Base-by-base conservation (phyloP, 1,139 yeast species). In the Kazachstania sp. region DNA sequence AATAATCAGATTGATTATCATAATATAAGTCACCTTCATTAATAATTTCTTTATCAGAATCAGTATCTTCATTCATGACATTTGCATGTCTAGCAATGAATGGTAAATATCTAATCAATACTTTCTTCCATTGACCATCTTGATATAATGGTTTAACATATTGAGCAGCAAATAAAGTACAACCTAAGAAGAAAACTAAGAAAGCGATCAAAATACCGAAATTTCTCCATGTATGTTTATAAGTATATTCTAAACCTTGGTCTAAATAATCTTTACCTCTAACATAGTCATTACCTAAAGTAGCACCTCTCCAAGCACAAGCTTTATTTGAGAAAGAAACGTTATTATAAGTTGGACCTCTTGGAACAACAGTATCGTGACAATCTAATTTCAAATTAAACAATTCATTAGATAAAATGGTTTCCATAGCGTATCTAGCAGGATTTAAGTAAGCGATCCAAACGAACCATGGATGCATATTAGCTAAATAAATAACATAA, bases 391-490 rank as follows among this genome's bases (percentile, higher is more conserved):
- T 54, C 39, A 58, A 36, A 41, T 57, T 73, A 72, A 59, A 56
- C 36, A 77, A 73, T 56, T 77, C 81, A 45, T 70, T 65, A 8
- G 77, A 65, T 51, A 76, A 62, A 54, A 77, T 66, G 8, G 78
- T 67, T 54, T 77, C 80, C 56, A 74, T 75, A 5, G 73, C 75
- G 51, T 74, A 77, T 47, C 70, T 65, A 47, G 77, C 66, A 1
- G 82, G 82, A 55, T 77, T 71, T 46, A 77, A 64, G 57, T 76
- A 77, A 9, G 77, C 73, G 41, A 75, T 71, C 82, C 82, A 77
- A 52, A 73, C 72, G 55, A 76, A 75, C 80, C 80, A 77, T 39
- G 78, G 77, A 49, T 70, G 78, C 81, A 77, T 77, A 13, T 71
- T 66, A 6, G 74, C 73, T 40, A 75, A 60, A 51, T 74, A 77